These are phyloP conservation scores for Rhizopogon roseolus DNA, from an alignment of 768 basidiomycete species.

Conservation along the genomic window DNA sequence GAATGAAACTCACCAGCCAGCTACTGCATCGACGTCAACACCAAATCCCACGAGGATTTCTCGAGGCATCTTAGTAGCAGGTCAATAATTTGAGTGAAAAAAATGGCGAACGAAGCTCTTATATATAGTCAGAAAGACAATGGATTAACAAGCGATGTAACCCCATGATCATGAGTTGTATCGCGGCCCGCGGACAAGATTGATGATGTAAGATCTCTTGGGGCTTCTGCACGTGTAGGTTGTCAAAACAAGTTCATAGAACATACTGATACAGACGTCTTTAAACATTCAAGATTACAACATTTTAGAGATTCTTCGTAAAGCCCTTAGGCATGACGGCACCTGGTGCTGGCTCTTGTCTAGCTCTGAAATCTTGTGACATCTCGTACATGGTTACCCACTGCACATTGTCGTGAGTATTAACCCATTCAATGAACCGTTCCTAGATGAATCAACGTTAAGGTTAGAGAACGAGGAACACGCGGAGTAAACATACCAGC, in stretches of 20 bases:
- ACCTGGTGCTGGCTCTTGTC: constrained; percentile 39
- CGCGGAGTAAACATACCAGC: constrained; percentile 40
- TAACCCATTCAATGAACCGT: constrained; percentile 72
- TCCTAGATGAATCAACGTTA: constrained; percentile 33
- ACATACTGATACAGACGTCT: neutral
- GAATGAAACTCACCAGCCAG: constrained; percentile 46
- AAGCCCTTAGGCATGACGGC: constrained; percentile 54
- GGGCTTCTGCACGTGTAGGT: neutral
- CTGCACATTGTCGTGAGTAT: constrained; percentile 62
- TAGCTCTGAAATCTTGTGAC: constrained; percentile 55
- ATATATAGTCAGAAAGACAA: neutral
- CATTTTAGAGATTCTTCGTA: constrained; percentile 4
- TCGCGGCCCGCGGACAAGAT: neutral
- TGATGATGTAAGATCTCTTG: neutral
- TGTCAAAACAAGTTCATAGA: neutral
- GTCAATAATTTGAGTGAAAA: neutral
- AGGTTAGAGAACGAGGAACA: neutral
- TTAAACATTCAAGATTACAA: neutral
- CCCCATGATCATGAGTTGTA: neutral
- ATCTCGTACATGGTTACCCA: constrained; percentile 72
- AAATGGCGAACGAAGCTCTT: neutral
- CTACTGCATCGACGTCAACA: constrained; percentile 69
- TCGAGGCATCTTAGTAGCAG: constrained; percentile 38
- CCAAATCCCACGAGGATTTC: constrained; percentile 55
- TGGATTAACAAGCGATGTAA: neutral